Evolutionary conservation across 495 filamentous ascomycete genomes (phyloP).

Genomic region (Parmelia sp.): DNA sequence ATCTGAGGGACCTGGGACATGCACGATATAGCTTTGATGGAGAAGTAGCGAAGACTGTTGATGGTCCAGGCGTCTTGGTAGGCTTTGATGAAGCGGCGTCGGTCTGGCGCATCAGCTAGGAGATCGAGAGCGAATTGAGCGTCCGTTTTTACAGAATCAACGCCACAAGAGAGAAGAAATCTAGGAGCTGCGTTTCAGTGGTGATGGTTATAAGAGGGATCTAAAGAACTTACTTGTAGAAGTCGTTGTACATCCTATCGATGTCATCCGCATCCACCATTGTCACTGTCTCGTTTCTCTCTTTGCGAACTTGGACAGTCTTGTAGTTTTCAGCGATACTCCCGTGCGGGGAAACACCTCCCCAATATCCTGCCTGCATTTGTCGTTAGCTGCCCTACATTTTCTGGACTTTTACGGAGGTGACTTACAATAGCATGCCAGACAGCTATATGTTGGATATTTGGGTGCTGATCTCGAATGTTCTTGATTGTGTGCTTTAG

Average conservation of each 20-base stretch:
- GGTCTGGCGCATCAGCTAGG: conserved; percentile 57
- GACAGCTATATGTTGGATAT: conserved; percentile 78
- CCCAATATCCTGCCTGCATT: conserved; percentile 70
- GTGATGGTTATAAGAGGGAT: neutral
- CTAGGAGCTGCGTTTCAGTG: conserved; percentile 21
- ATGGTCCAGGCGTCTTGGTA: conserved; percentile 87
- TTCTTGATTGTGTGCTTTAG: conserved; percentile 58
- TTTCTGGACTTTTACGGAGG: neutral
- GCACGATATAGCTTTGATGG: conserved; percentile 74
- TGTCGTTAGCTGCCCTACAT: neutral
- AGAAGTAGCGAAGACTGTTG: conserved; percentile 69
- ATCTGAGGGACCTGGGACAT: conserved; percentile 83
- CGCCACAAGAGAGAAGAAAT: conserved; percentile 60
- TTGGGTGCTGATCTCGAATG: conserved; percentile 63
- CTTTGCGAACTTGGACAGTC: conserved; percentile 56
- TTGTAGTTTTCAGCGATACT: conserved; percentile 71
- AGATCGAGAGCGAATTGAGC: conserved; percentile 82
- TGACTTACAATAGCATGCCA: conserved; percentile 75
- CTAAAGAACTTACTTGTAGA: conserved; percentile 49
- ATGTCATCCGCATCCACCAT: conserved; percentile 71
- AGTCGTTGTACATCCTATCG: conserved; percentile 75
- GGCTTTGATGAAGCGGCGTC: conserved; percentile 58
- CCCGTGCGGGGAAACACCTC: conserved; percentile 67
- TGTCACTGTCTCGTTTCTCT: conserved; percentile 57
- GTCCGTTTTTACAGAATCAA: conserved; percentile 86